A percentile compares a stretch with the other conserved stretches of the same genome.
phyloP scores from a whole-genome alignment of 192 early-diverging fungal genomes.

The Backusella tuberculispora region DNA sequence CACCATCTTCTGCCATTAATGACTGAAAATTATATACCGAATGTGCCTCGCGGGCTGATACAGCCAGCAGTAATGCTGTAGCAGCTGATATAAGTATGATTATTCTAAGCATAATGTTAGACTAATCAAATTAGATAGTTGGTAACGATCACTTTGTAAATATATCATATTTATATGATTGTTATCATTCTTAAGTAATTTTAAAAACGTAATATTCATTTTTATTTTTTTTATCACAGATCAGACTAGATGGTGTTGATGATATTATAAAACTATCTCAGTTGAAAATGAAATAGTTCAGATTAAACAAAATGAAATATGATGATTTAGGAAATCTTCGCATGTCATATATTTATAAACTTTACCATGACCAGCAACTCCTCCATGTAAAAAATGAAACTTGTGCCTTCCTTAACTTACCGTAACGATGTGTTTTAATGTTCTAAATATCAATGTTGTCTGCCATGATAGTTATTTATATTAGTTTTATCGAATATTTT shows the following conservation, averaged over 20 bases:
- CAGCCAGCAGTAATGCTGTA: neutral
- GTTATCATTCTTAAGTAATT: slow-evolving; percentile 4
- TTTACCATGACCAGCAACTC: too few relatives aligned
- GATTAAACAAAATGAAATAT: neutral
- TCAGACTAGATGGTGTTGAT: neutral
- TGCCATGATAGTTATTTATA: too few relatives aligned
- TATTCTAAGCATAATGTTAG: neutral
- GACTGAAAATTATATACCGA: too few relatives aligned
- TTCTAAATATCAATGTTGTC: too few relatives aligned
- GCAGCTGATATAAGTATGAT: neutral
- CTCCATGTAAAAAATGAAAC: too few relatives aligned
- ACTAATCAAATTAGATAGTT: neutral
- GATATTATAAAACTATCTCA: neutral
- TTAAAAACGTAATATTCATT: neutral
- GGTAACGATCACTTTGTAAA: neutral
- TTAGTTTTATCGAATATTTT: too few relatives aligned
- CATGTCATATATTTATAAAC: too few relatives aligned
- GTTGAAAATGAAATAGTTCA: neutral
- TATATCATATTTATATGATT: slow-evolving; percentile 5
- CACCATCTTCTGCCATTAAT: too few relatives aligned
- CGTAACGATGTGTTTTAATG: too few relatives aligned
- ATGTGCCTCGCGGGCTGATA: neutral
- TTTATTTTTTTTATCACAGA: neutral
- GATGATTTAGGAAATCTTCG: too few relatives aligned
- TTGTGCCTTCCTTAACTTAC: too few relatives aligned